These are phyloP conservation scores for Venturia asperata DNA, from an alignment of 2,329 filamentous ascomycete species.

Conservation along the genomic window DNA sequence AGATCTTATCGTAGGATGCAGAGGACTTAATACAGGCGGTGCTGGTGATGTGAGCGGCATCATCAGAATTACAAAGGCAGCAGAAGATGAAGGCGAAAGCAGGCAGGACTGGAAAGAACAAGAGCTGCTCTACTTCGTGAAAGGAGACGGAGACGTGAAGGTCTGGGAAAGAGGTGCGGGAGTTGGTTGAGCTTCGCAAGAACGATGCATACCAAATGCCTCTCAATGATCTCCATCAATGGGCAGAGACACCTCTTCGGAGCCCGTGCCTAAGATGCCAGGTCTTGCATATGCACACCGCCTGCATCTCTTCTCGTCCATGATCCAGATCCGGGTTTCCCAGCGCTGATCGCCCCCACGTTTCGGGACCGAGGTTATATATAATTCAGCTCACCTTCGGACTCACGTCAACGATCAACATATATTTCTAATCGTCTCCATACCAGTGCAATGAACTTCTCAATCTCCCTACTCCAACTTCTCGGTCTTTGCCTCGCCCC, in stretches of 20 bases:
- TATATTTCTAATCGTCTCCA: no score
- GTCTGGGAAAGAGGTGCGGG: slow-evolving; percentile 58
- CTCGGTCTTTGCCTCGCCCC: slow-evolving; percentile 6
- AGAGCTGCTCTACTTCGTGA: slow-evolving; percentile 76
- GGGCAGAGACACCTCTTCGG: background rate
- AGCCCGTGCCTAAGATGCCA: background rate
- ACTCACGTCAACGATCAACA: background rate
- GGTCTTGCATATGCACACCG: slow-evolving; percentile 4
- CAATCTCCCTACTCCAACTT: slow-evolving; percentile 11
- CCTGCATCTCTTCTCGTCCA: slow-evolving; percentile 1
- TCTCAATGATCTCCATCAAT: background rate
- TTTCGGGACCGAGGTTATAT: background rate
- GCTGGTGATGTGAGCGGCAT: slow-evolving; percentile 89
- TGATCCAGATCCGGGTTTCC: background rate
- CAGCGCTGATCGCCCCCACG: background rate
- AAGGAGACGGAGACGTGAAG: slow-evolving; percentile 67
- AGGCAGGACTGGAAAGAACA: slow-evolving; percentile 41
- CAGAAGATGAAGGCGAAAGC: slow-evolving; percentile 32
- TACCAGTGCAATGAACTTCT: slow-evolving; percentile 5
- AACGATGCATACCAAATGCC: background rate
- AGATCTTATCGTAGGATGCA: slow-evolving; percentile 60
- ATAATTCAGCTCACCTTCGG: background rate
- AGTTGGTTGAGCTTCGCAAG: background rate
- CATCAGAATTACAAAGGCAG: slow-evolving; percentile 62
- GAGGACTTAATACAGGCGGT: slow-evolving; percentile 77